Evolutionary conservation across 2,329 filamentous ascomycete species (phyloP).

Genomic region (Beauveria pseudobassiana): DNA sequence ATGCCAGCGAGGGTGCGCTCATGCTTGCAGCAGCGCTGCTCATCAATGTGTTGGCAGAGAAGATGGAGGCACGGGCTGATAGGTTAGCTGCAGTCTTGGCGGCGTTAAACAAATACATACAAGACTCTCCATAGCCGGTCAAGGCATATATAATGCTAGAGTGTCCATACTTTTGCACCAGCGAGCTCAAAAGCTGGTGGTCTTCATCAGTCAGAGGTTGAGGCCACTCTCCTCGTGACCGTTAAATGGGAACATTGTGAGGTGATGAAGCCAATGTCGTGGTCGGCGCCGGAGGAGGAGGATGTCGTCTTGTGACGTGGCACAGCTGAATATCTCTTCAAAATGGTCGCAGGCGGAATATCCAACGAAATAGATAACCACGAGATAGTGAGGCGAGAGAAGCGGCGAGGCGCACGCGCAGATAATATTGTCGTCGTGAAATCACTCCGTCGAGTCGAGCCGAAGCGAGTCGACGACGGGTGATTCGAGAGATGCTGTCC

Average conservation of each 20-base stretch:
- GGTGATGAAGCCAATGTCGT: background rate
- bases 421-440: background rate
- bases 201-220: slow-evolving; percentile 31
- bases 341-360: background rate
- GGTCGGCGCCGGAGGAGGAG: background rate
- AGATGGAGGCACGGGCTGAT: slow-evolving; percentile 31
- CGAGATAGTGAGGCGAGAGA: background rate
- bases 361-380: background rate
- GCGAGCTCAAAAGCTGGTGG: slow-evolving; percentile 28
- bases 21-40: slow-evolving; percentile 24
- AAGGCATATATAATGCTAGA: slow-evolving; percentile 30
- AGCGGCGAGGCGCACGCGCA: background rate
- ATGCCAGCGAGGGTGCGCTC: slow-evolving; percentile 33
- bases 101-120: slow-evolving; percentile 20
- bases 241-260: slow-evolving; percentile 28
- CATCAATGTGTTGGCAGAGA: slow-evolving; percentile 33
- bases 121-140: slow-evolving; percentile 28
- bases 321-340: background rate
- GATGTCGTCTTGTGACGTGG: background rate
- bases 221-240: slow-evolving; percentile 27
- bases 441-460: slow-evolving; percentile 4
- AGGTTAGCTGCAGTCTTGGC: slow-evolving; percentile 1
- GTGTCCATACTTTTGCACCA: slow-evolving; percentile 32
- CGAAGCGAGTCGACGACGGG: slow-evolving; percentile 9
- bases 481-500: background rate